Conservation (phyloP, 2,329 filamentous ascomycete genomes). For the Xylariaceae sp. region DNA sequence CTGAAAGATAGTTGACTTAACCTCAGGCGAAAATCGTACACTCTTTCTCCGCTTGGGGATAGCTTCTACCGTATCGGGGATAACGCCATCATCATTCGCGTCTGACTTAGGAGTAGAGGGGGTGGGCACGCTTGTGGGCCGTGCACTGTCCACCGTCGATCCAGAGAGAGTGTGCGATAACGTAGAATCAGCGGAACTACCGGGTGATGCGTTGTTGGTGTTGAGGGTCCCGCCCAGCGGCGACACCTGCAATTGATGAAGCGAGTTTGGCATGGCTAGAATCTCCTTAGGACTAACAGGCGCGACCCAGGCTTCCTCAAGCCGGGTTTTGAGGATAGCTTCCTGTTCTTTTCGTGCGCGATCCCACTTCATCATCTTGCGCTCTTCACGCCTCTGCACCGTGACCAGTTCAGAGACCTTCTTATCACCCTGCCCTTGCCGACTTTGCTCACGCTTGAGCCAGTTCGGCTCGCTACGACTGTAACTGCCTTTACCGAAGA, state of each 20-base stretch:
- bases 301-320: conserved; percentile 41
- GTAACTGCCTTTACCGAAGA: conserved; percentile 90
- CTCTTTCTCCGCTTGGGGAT: conserved; percentile 50
- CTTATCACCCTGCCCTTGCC: conserved; percentile 56
- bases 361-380: conserved; percentile 82
- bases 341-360: conserved; percentile 83
- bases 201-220: not conserved
- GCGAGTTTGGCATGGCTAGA: conserved; percentile 53
- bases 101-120: not conserved
- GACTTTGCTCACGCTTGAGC: conserved; percentile 75
- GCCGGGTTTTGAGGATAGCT: conserved; percentile 65
- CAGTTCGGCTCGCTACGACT: conserved; percentile 94
- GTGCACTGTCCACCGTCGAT: not conserved
- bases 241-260: conserved; percentile 31
- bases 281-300: conserved; percentile 46
- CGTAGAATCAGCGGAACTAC: not conserved
- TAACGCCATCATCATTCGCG: not conserved
- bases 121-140: not conserved
- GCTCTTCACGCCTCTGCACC: conserved; percentile 68
- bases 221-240: conserved; percentile 19
- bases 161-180: not conserved
- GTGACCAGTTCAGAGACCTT: conserved; percentile 81
- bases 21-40: conserved; percentile 64
- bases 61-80: conserved; percentile 14
- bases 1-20: conserved; percentile 59